Evolutionary conservation across 2,329 filamentous ascomycete species (phyloP).

Genomic region (Colletotrichum sp.): DNA sequence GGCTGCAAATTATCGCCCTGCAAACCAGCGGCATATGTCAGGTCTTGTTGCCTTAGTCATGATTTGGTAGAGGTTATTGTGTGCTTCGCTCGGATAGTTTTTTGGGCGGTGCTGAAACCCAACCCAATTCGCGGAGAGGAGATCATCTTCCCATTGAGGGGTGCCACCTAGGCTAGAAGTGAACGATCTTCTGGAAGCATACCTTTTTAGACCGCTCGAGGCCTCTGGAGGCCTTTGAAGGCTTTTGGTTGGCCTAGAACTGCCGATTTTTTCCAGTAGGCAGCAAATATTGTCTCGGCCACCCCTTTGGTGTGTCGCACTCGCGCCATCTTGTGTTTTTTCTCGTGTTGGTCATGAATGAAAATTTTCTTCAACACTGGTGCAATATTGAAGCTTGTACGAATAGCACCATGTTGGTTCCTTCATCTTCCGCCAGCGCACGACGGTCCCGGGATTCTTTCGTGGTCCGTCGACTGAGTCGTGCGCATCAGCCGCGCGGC

Average conservation of each 20-base stretch:
- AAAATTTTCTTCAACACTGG: neutral
- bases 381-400: neutral
- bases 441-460: neutral
- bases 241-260: neutral
- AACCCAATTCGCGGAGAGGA: neutral
- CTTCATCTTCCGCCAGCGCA: neutral
- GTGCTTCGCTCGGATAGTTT: constrained; percentile 4
- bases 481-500: constrained; percentile 12
- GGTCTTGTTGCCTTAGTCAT: neutral
- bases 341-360: neutral
- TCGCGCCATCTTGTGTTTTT: neutral
- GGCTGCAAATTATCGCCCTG: neutral
- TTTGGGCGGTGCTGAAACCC: constrained; percentile 18
- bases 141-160: neutral
- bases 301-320: constrained; percentile 9
- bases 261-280: neutral
- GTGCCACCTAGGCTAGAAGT: neutral
- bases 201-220: constrained; percentile 9
- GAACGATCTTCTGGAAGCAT: constrained; percentile 16
- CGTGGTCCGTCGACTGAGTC: neutral
- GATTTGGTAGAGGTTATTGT: neutral
- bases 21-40: neutral
- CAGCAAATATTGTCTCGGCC: constrained; percentile 7
- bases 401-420: neutral
- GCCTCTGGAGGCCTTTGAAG: neutral